Evolutionary conservation across 257 asterid genomes (phyloP), one percentile per base, ranked within the genome.

Genomic region (Handroanthus guayacan): DNA sequence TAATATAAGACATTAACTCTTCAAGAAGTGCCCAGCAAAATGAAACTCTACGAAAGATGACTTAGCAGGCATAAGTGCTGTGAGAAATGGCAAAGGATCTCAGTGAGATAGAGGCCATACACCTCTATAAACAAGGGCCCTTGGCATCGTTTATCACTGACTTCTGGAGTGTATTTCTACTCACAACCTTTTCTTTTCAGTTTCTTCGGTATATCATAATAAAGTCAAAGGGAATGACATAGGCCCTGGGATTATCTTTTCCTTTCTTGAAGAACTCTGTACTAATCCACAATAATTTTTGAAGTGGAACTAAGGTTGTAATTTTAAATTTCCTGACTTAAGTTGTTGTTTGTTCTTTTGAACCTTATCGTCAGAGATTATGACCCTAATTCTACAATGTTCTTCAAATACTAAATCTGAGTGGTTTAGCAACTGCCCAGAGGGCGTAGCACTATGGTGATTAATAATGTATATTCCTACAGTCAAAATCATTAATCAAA

Each of bases 81-180:
- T 9, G 52, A 50, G 71, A 38, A 78, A 67, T 76, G n/a, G 63
- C 38, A 44, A 55, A 41, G 61, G 14, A 58, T 57, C 51, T 57
- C 14, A 14, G 17, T 16, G 37, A 37, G 13, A 4, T 20, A n/a
- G 58, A 9, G 51, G 37, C 6, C 52, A 69, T 18, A 5, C 61
- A 69, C 31, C 18, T n/a, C 10, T 45, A 60, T 16, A 14, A 25
- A 60, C 31, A 20, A 20, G 20, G 8, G 9, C 41, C 14, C 3
- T 9, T 18, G 41, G 52, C 0, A 51, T 64, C 36, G 18, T 65
- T 37, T 16, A 50, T 36, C 31, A 64, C 41, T 11, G 60, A 16
- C 36, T n/a, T 10, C 10, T 5, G 39, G 67, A 75, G 50, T 45
- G 16, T 41, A 17, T 43, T 57, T 25, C 8, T 2, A 62, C 18